Base-by-base conservation (phyloP, 2,329 filamentous ascomycete species). In the Apiospora phragmitis region DNA sequence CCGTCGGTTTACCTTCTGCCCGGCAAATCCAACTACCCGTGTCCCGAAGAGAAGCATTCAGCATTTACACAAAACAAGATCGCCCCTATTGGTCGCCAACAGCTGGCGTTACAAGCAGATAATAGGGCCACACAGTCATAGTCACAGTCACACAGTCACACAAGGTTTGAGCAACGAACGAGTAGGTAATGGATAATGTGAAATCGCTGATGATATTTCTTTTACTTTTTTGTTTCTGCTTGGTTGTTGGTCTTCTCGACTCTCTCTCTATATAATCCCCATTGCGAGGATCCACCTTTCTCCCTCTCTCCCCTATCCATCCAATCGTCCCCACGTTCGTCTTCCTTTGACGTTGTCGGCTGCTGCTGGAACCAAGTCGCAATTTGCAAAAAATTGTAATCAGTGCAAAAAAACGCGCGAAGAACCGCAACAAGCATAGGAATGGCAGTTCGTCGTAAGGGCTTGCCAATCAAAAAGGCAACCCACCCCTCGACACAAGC, bases 181-280 rank as follows among this genome's bases (percentile, higher is more conserved):
- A 18, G 32, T 14, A 55, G 49, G 24, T 16, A 35, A 16, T n/a
- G 55, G n/a, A 62, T 38, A 21, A 21, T 62, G 51, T 38, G 55
- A 62, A 59, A 62, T 62, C 55, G 65, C 65, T 67, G 65, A 32
- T 67, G 42, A 47, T 47, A 43, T 67, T 67, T 35, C 41, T 47
- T 67, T 47, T 47, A 43, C 65, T 47, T 67, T 67, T 67, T 67
- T 47, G n/a, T 45, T 43, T 29, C 65, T 45, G 35, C 26, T 47
- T 65, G 38, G 18, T 45, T n/a, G 6, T 47, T n/a, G 43, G 43
- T 21, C 18, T 47, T 47, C 8, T 8, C 43, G 43, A 47, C 43
- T 47, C 43, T 35, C n/a, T 21, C 38, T 42, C 26, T 47, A 12
- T 47, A n/a, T 47, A 35, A n/a, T 47, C 65, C n/a, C n/a, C 26